These are phyloP conservation scores for Termitomyces sp. DNA, from an alignment of 768 basidiomycete genomes.

Conservation along the genomic window DNA sequence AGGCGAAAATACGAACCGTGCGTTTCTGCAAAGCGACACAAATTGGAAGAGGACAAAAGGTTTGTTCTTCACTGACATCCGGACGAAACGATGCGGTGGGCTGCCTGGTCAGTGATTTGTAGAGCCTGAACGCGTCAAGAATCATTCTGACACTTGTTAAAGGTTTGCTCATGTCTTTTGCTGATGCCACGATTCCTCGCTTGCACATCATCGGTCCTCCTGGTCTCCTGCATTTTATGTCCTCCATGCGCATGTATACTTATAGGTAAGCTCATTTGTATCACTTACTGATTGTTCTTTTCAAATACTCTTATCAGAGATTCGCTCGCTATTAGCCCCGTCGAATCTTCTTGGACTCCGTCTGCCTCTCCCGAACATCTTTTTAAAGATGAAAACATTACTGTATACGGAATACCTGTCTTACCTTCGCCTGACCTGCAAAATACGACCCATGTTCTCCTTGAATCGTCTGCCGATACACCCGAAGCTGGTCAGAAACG, in stretches of 20 bases:
- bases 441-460: not conserved
- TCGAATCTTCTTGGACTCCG: conserved; percentile 35
- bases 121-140: conserved; percentile 1
- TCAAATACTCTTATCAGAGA: conserved; percentile 32
- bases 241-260: conserved; percentile 65
- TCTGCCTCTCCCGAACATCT: conserved; percentile 35
- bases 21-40: conserved; percentile 64
- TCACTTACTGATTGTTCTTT: conserved; percentile 3
- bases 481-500: conserved; percentile 33
- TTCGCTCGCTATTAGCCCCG: conserved; percentile 41
- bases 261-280: conserved; percentile 50
- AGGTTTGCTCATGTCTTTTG: conserved; percentile 80
- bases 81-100: conserved; percentile 63
- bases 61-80: conserved; percentile 69
- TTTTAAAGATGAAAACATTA: conserved; percentile 60
- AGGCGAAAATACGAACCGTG: conserved; percentile 76
- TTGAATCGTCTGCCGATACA: not conserved
- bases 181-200: conserved; percentile 60
- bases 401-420: conserved; percentile 60
- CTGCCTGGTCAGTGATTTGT: conserved; percentile 53
- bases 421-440: conserved; percentile 13
- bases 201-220: conserved; percentile 69
- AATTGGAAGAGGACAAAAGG: conserved; percentile 66
- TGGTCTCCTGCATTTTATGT: conserved; percentile 67
- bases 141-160: not conserved